Conservation (phyloP, 495 filamentous ascomycete species). For the Letharia columbiana region DNA sequence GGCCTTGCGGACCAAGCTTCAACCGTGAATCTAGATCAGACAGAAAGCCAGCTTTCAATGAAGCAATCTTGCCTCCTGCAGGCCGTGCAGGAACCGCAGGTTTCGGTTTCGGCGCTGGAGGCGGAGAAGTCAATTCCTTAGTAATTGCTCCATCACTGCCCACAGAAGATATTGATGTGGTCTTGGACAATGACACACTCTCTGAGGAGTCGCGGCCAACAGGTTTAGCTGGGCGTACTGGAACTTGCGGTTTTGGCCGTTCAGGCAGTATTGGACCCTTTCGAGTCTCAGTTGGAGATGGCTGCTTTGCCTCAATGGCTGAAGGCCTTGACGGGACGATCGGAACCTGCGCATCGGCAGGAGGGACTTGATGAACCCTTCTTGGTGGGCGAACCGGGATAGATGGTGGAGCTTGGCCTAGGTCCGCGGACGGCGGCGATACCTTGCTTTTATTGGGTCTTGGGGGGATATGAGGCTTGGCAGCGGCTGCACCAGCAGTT, state of each 20-base stretch:
- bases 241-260: slow-evolving; percentile 74
- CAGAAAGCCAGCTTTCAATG: slow-evolving; percentile 82
- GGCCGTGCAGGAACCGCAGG: slow-evolving; percentile 76
- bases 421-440: slow-evolving; percentile 24
- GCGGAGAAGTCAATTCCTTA: slow-evolving; percentile 31
- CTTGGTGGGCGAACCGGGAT: slow-evolving; percentile 28
- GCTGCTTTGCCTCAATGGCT: slow-evolving; percentile 23
- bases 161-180: slow-evolving; percentile 30
- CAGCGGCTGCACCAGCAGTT: slow-evolving; percentile 29
- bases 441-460: slow-evolving; percentile 35
- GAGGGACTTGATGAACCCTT: slow-evolving; percentile 34
- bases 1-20: slow-evolving; percentile 66
- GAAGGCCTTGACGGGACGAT: slow-evolving; percentile 20
- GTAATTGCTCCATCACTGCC: slow-evolving; percentile 31
- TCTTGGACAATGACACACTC: slow-evolving; percentile 31
- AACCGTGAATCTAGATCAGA: slow-evolving; percentile 81
- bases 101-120: slow-evolving; percentile 51
- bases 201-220: slow-evolving; percentile 34
- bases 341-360: slow-evolving; percentile 29
- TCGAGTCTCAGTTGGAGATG: slow-evolving; percentile 38
- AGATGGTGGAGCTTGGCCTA: slow-evolving; percentile 19
- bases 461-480: slow-evolving; percentile 35
- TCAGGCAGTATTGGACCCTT: slow-evolving; percentile 53
- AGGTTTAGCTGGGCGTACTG: slow-evolving; percentile 57
- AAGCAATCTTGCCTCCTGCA: slow-evolving; percentile 75